Conservation (phyloP, 352 stramenopile species). For the Phytophthora rubi region DNA sequence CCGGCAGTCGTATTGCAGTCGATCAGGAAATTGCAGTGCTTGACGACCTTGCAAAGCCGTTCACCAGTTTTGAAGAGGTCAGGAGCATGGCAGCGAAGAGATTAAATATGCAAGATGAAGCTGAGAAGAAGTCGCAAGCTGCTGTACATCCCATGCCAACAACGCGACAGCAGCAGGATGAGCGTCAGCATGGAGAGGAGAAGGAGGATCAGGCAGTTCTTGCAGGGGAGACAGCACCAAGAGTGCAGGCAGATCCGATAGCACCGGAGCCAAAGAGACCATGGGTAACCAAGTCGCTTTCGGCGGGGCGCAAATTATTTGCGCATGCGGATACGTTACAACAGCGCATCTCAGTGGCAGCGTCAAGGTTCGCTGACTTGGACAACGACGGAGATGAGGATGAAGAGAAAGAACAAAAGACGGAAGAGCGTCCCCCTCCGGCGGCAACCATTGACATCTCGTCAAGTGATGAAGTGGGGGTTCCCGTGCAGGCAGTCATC, state of each 20-base stretch:
- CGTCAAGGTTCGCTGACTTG: neutral
- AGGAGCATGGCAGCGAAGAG: neutral
- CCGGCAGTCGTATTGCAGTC: neutral
- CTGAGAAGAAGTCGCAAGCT: neutral
- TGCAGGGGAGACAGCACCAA: neutral
- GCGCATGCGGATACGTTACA: neutral
- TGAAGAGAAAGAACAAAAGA: neutral
- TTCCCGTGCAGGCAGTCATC: too few species aligned
- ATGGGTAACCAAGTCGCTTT: neutral
- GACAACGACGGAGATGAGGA: neutral
- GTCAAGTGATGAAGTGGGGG: neutral
- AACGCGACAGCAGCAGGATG: too few species aligned
- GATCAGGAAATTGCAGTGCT: neutral
- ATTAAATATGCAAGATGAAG: neutral
- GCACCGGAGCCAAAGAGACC: neutral
- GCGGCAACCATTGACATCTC: neutral
- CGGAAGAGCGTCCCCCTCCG: too few species aligned
- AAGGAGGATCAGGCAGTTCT: neutral
- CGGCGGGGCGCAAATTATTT: neutral
- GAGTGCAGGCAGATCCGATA: neutral
- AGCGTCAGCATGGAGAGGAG: neutral
- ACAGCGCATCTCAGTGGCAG: neutral
- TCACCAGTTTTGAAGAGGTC: neutral
- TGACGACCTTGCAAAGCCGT: neutral
- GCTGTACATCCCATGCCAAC: neutral